Base-by-base conservation (phyloP, 306 rosid species). In the Mimosa pudica region DNA sequence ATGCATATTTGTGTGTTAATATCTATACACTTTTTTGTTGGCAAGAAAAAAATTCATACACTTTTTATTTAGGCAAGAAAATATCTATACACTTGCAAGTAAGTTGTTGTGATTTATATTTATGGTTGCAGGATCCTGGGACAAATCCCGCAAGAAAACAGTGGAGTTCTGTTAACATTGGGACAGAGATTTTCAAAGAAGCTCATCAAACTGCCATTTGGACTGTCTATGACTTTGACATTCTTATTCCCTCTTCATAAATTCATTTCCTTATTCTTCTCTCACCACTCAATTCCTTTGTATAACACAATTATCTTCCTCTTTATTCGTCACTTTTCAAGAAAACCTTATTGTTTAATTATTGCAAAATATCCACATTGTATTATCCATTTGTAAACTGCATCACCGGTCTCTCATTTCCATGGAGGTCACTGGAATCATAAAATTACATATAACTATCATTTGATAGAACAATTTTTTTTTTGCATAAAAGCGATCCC, bases 131-230 rank as follows among this genome's bases (percentile, higher is more conserved):
- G 84, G 84, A 81, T 3, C 80, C 84, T 54, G 80, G 76, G 12
- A 33, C 71, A 57, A 0, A 44, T 57, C 76, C 71, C 17, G 80
- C 80, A 11, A 75, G 64, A 75, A 81, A 80, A 62, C 63, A 46
- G 55, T 81, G 84, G 80, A 67, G 33, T 0, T 74, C 84, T 32
- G 45, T 81, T 32, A 78, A 81, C 70, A 68, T 75, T 12, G 84
- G 84, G 58, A 81, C 84, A 54, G 80, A 81, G 45, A 81, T 81
- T 7, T 81, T 74, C 76, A 81, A 75, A 74, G 80, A 75, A n/a
- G 70, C 75, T 42, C 13, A 74, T 7, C 76, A 81, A 45, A 70
- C 17, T 42, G 84, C 84, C 52, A 78, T 67, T 45, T 81, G 84
- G 84, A 81, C 75, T 44, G 84, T 81, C 35, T 33, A 13, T 3